These are phyloP conservation scores for Biscutella laevigata DNA, from an alignment of 441 rosid species.

Conservation along the genomic window DNA sequence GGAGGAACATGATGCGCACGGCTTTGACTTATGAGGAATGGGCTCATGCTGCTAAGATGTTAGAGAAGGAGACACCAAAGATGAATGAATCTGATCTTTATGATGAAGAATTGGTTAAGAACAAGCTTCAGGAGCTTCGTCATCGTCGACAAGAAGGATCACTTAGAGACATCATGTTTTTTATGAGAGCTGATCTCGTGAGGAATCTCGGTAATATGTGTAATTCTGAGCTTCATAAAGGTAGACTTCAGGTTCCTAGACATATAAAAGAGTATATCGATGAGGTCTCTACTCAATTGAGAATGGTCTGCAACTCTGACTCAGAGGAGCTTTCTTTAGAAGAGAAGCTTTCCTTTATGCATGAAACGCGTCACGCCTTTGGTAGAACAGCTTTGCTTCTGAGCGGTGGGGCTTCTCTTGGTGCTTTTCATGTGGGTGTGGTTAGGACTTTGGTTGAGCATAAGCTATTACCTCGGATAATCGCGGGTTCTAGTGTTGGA, in stretches of 20 bases:
- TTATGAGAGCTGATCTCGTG: conserved; percentile 90
- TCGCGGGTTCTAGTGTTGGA: conserved; percentile 93
- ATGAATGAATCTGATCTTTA: conserved; percentile 68
- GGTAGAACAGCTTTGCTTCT: conserved; percentile 93
- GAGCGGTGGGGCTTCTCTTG: conserved; percentile 96
- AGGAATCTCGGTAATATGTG: conserved; percentile 97
- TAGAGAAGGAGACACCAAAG: conserved; percentile 70
- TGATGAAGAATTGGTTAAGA: conserved; percentile 79
- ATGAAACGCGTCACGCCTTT: conserved; percentile 89
- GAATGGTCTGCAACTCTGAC: conserved; percentile 75
- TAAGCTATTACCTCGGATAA: conserved; percentile 77
- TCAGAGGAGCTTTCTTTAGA: conserved; percentile 79
- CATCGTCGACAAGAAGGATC: conserved; percentile 83
- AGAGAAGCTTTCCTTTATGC: conserved; percentile 88
- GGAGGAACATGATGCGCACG: conserved; percentile 94
- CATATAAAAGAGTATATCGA: conserved; percentile 86
- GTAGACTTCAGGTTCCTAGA: conserved; percentile 79
- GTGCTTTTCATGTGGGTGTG: conserved; percentile 84
- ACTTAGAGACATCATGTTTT: conserved; percentile 79
- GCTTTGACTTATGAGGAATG: conserved; percentile 92
- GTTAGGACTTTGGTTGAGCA: conserved; percentile 79
- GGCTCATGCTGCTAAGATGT: conserved; percentile 96
- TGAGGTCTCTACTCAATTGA: conserved; percentile 79
- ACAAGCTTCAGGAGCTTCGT: conserved; percentile 72
- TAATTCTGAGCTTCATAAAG: conserved; percentile 91